Conservation (phyloP, 805 yeast genomes). For the Soucietia sequanensis region DNA sequence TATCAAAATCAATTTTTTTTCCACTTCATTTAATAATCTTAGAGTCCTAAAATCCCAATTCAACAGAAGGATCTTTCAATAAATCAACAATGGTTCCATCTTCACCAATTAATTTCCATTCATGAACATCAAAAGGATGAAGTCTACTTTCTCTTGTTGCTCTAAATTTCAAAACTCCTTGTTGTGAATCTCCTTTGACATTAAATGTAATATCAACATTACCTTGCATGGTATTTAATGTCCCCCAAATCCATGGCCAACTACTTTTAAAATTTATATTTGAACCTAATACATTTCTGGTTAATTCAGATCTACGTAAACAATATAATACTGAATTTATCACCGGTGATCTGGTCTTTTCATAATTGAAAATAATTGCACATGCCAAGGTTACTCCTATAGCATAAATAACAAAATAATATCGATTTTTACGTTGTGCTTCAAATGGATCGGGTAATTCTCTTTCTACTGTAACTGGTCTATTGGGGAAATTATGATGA, state of each 20-base stretch:
- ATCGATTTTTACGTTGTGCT: conserved; percentile 50
- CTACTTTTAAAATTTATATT: conserved; percentile 71
- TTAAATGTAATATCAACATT: conserved; percentile 69
- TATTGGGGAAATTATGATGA: no score
- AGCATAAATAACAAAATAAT: conserved; percentile 49
- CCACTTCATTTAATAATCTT: no score
- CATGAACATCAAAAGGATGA: conserved; percentile 42
- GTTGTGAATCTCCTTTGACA: conserved; percentile 63
- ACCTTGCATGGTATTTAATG: conserved; percentile 80
- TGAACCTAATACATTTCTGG: conserved; percentile 65
- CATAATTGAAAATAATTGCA: conserved; percentile 81
- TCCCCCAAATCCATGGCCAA: conserved; percentile 89
- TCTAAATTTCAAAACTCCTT: conserved; percentile 57
- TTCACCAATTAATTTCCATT: conserved; percentile 26
- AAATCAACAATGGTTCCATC: conserved; percentile 24
- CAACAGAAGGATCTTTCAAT: conserved; percentile 25
- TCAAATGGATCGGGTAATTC: conserved; percentile 79
- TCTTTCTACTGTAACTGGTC: conserved; percentile 59
- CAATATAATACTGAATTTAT: conserved; percentile 84
- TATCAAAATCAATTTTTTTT: no score
- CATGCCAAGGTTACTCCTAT: conserved; percentile 39
- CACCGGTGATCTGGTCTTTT: conserved; percentile 85
- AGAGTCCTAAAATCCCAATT: conserved; percentile 15
- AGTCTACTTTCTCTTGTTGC: conserved; percentile 67
- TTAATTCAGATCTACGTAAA: conserved; percentile 69